These are phyloP conservation scores for Solanum stenotomum DNA, from an alignment of 257 asterid species.

Conservation along the genomic window DNA sequence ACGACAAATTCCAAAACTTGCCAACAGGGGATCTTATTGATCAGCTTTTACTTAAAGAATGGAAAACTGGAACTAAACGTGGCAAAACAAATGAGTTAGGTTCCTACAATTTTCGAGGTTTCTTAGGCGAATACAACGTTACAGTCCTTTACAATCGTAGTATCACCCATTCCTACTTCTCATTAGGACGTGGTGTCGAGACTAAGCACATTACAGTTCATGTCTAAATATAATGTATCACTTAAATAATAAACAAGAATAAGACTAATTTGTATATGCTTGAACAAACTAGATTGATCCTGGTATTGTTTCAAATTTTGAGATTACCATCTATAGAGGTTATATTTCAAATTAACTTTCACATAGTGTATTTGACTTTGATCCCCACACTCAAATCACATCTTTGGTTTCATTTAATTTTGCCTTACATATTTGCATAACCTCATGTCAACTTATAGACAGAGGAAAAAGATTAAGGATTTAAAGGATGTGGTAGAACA, in stretches of 20 bases:
- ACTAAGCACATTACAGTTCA: conserved; percentile 17
- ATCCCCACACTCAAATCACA: not conserved
- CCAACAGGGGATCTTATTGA: not conserved
- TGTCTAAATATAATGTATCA: not conserved
- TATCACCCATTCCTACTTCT: conserved; percentile 8
- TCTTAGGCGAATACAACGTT: conserved; percentile 33
- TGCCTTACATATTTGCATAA: not conserved
- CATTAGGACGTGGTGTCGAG: conserved; percentile 21
- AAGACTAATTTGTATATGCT: not conserved
- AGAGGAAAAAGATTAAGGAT: not conserved
- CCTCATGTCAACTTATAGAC: not conserved
- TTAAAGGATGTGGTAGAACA: not conserved
- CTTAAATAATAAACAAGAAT: not conserved
- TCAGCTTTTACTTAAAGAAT: not conserved
- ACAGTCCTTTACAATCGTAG: conserved; percentile 7
- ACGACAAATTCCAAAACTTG: not conserved
- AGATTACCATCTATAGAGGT: not conserved
- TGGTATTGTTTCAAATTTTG: not conserved
- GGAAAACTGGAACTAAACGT: not conserved
- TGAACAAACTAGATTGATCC: not conserved
- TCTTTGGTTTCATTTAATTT: not conserved
- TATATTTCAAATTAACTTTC: not conserved
- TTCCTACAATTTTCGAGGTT: conserved; percentile 18
- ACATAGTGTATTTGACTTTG: not conserved
- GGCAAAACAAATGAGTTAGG: not conserved